Percentiles rank a stretch among this genome's conserved stretches.
These are phyloP conservation scores for Colletotrichum sp. DNA, from an alignment of 2,329 filamentous ascomycete genomes.

Conservation along the genomic window DNA sequence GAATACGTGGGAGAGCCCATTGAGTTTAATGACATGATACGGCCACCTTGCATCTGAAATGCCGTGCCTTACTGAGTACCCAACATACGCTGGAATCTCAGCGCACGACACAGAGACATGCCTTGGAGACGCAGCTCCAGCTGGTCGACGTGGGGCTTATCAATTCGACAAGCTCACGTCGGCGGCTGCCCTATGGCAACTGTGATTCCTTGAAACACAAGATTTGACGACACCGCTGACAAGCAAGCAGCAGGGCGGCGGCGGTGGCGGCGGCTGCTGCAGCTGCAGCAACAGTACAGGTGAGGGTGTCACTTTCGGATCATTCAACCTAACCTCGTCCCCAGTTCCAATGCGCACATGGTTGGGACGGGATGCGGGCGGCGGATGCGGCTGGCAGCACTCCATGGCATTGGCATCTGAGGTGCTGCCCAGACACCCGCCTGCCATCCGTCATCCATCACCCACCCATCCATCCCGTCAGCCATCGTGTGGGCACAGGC, in stretches of 20 bases:
- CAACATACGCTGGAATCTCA: not conserved
- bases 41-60: not conserved
- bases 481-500: slow-evolving; percentile 4
- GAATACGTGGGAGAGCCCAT: not conserved
- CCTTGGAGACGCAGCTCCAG: not conserved
- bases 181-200: not conserved
- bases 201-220: not conserved
- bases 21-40: not conserved
- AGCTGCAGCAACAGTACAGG: not conserved
- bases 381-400: not conserved
- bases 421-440: not conserved
- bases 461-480: not conserved
- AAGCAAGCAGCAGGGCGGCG: not conserved
- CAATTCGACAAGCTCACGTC: not conserved
- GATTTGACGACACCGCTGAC: not conserved
- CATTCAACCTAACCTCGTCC: not conserved
- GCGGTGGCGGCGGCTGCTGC: not conserved
- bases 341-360: not conserved
- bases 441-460: not conserved
- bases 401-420: not conserved
- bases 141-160: not conserved
- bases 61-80: not conserved
- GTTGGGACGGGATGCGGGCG: slow-evolving; percentile 1
- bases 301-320: not conserved
- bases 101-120: not conserved